These are phyloP conservation scores for Hanseniaspora mollemarum DNA, from an alignment of 805 yeast genomes.

Conservation along the genomic window DNA sequence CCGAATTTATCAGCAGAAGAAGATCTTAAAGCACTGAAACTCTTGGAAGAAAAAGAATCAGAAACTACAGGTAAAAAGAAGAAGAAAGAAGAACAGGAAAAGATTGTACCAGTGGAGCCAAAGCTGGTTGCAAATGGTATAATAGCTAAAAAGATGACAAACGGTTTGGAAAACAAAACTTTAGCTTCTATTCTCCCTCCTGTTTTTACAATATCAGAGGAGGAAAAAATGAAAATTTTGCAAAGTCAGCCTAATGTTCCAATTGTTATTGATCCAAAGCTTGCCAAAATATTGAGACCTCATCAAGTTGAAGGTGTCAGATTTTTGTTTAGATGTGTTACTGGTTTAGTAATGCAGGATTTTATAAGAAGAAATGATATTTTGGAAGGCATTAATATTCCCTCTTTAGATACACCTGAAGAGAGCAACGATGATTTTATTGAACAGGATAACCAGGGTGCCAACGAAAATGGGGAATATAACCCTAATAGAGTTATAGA, in stretches of 20 bases:
- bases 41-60: constrained; percentile 19
- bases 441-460: constrained; percentile 6
- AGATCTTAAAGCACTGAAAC: constrained; percentile 6
- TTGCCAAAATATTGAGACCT: constrained; percentile 77
- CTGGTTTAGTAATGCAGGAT: constrained; percentile 54
- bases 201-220: constrained; percentile 46
- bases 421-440: not conserved
- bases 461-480: not conserved
- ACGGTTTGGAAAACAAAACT: constrained; percentile 40
- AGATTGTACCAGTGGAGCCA: constrained; percentile 17
- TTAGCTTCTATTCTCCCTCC: constrained; percentile 54
- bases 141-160: constrained; percentile 27
- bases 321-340: constrained; percentile 78
- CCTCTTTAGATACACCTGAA: not conserved
- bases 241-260: constrained; percentile 73
- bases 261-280: constrained; percentile 84
- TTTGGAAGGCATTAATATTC: constrained; percentile 2
- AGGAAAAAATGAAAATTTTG: constrained; percentile 34
- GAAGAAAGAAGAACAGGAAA: constrained; percentile 21
- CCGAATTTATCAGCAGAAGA: constrained; percentile 19
- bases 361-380: constrained; percentile 17
- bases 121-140: constrained; percentile 28
- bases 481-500: not conserved
- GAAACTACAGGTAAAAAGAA: constrained; percentile 24
- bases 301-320: constrained; percentile 95